Base-by-base conservation (phyloP, 1,284 basidiomycete species). In the Ustilago vetiveriae region DNA sequence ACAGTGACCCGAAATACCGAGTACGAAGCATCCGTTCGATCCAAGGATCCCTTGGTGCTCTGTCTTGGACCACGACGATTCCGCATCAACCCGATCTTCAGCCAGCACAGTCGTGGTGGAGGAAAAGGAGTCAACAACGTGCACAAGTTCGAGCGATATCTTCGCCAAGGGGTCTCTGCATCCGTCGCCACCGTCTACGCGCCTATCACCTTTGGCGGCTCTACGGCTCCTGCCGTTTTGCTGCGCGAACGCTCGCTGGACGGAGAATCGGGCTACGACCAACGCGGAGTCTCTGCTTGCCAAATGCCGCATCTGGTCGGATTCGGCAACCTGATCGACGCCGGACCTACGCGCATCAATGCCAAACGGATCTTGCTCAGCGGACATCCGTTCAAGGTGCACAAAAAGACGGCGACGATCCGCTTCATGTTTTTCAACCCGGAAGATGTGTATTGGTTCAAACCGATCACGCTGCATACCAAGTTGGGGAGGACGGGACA, bases 341-440 rank as follows among this genome's bases (percentile, higher is more conserved):
- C 94, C 1, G 69, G 74, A 9, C 92, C 95, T 14, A 94, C 92
- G 0, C 88, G 96, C 7, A 88, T 98, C 82, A 88, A 95, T 63
- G 90, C 92, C 43, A 98, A 99, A 83, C 89, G 94, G 19, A 88
- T 96, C 81, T 86, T 98, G 59, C 86, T 99, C 24, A 94, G 94
- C 1, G 95, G 95, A 0, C 94, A 97, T 82, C 95, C 95, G 0
- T 93, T 92, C 88, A 96, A 95, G 82, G 90, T 98, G 5, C 95
- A 98, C 86, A 94, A 94, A 82, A 95, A 94, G 85, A 95, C 92
- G 1, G 94, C 94, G 0, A 98, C 95, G 6, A 90, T 98, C 74
- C 89, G 95, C 42, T 98, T 97, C 85, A 94, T 99, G 92, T 97
- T 98, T 85, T 98, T 98, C 86, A 91, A 95, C 82, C 89, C 81